Percentiles rank a stretch among this genome's conserved stretches.
Conservation (phyloP, 805 yeast genomes). For the Clavispora carvajalis region DNA sequence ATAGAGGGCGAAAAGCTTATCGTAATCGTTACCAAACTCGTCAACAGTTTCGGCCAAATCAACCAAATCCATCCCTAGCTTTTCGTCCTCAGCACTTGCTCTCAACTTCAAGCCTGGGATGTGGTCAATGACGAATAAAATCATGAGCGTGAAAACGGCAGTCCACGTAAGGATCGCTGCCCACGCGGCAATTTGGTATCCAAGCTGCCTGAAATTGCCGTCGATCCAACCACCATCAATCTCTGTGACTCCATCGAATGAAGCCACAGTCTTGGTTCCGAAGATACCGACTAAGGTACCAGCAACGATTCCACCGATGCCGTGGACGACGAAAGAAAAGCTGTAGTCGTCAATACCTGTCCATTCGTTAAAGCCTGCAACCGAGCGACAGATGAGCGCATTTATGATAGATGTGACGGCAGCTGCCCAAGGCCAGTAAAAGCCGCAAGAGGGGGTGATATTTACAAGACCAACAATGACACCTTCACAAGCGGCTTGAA, state of each 20-base stretch:
- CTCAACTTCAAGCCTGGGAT: slow-evolving; percentile 48
- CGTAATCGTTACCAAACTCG: slow-evolving; percentile 32
- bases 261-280: slow-evolving; percentile 40
- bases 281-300: slow-evolving; percentile 40
- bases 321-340: slow-evolving; percentile 42
- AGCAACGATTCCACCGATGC: slow-evolving; percentile 44
- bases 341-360: slow-evolving; percentile 43
- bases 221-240: slow-evolving; percentile 45
- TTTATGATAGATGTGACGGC: slow-evolving; percentile 37
- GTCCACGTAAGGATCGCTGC: slow-evolving; percentile 42
- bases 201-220: slow-evolving; percentile 42
- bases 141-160: slow-evolving; percentile 33
- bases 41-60: slow-evolving; percentile 49
- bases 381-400: slow-evolving; percentile 32
- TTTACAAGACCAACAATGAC: slow-evolving; percentile 42
- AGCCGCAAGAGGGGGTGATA: slow-evolving; percentile 45
- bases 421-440: slow-evolving; percentile 43
- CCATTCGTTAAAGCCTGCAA: slow-evolving; percentile 33
- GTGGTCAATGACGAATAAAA: slow-evolving; percentile 43
- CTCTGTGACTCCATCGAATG: slow-evolving; percentile 39
- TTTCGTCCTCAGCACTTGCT: slow-evolving; percentile 42
- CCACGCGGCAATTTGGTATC: slow-evolving; percentile 44
- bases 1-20: slow-evolving; percentile 19
- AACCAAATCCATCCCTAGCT: slow-evolving; percentile 45
- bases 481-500: slow-evolving; percentile 42